Conservation (phyloP, 2,329 filamentous ascomycete species). For the Saccharata proteae region DNA sequence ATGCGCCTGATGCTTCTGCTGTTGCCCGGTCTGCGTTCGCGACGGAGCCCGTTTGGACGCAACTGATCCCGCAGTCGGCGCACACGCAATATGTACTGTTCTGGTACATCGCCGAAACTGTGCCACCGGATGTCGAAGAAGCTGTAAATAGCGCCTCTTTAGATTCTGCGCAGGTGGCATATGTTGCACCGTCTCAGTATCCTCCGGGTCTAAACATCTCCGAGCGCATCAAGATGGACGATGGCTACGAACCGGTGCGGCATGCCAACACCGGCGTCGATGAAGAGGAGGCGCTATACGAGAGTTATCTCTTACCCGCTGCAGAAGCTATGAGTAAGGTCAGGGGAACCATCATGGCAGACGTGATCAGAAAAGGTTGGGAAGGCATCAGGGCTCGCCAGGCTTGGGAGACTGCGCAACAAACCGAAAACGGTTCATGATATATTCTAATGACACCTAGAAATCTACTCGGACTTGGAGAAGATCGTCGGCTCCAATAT, state of each 20-base stretch:
- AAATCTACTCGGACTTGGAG: too few species aligned
- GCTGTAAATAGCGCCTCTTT: constrained; percentile 6
- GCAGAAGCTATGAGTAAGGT: constrained; percentile 31
- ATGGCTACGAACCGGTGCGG: constrained; percentile 32
- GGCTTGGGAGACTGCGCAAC: too few species aligned
- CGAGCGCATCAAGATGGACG: constrained; percentile 28
- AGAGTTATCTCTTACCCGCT: constrained; percentile 29
- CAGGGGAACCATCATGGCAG: constrained; percentile 27
- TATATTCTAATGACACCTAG: too few species aligned
- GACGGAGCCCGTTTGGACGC: constrained; percentile 35
- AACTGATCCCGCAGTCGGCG: constrained; percentile 27
- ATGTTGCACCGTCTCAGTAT: constrained; percentile 27
- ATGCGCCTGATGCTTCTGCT: constrained; percentile 12
- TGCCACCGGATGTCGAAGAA: constrained; percentile 26
- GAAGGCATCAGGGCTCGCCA: constrained; percentile 29
- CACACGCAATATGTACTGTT: constrained; percentile 32
- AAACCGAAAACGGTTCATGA: too few species aligned
- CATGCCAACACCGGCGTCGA: constrained; percentile 38
- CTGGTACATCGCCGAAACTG: constrained; percentile 37
- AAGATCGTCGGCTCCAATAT: too few species aligned
- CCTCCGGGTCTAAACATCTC: constrained; percentile 23
- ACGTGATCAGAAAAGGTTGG: constrained; percentile 36
- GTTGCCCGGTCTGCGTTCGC: constrained; percentile 14
- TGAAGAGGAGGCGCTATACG: constrained; percentile 33
- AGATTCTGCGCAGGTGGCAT: constrained; percentile 14